Evolutionary conservation across 1,284 basidiomycete genomes (phyloP).

Genomic region (Ceratorhiza oryzae-sativae): DNA sequence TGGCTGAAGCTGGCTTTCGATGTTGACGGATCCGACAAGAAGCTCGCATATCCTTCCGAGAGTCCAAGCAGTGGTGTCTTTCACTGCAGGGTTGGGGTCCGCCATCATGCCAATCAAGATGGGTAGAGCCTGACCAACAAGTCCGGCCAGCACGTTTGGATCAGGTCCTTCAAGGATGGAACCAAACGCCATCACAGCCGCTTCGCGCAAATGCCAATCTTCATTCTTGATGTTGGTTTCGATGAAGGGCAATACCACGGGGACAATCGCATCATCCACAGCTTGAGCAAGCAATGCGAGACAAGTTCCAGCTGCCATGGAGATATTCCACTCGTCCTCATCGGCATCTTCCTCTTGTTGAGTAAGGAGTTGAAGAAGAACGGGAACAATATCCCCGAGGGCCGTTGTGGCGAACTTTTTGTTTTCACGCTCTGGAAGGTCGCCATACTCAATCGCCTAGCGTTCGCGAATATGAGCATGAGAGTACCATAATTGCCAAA

Average conservation of each 20-base stretch:
- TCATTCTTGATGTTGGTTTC: slow-evolving; percentile 91
- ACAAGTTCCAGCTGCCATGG: slow-evolving; percentile 98
- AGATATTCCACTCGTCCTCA: slow-evolving; percentile 98
- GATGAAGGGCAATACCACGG: slow-evolving; percentile 96
- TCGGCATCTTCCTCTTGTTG: slow-evolving; percentile 97
- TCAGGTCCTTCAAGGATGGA: slow-evolving; percentile 97
- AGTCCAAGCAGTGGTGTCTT: slow-evolving; percentile 98
- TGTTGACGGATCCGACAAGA: slow-evolving; percentile 86
- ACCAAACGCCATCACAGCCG: slow-evolving; percentile 98
- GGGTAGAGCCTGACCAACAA: slow-evolving; percentile 93
- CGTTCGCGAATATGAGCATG: slow-evolving; percentile 16
- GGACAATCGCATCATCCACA: slow-evolving; percentile 90
- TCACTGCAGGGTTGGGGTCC: slow-evolving; percentile 86
- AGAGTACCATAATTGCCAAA: slow-evolving; percentile 33
- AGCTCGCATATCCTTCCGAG: slow-evolving; percentile 94
- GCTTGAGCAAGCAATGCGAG: slow-evolving; percentile 88
- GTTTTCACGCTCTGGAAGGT: slow-evolving; percentile 86
- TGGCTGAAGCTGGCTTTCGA: slow-evolving; percentile 86
- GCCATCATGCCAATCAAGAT: slow-evolving; percentile 96
- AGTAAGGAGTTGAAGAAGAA: slow-evolving; percentile 87
- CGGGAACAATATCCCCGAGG: slow-evolving; percentile 92
- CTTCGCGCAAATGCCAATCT: slow-evolving; percentile 96
- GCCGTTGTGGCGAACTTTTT: slow-evolving; percentile 95
- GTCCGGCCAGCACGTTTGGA: slow-evolving; percentile 81
- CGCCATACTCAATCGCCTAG: slow-evolving; percentile 89